Conservation (phyloP, 108 stramenopile genomes). For the Thalassiosira profunda region DNA sequence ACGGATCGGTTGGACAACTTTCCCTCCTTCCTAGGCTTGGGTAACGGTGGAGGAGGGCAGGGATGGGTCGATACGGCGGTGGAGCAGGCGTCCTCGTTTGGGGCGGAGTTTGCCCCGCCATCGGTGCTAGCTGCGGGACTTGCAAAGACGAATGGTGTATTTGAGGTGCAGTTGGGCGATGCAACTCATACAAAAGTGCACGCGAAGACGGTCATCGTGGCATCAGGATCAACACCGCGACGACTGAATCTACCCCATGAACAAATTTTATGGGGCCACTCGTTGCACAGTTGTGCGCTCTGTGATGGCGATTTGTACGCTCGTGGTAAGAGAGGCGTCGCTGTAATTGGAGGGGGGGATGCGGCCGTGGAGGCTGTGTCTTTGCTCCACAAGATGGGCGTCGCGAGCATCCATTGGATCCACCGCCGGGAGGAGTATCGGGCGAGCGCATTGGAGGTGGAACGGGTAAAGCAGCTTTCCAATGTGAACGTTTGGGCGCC, state of each 20-base stretch:
- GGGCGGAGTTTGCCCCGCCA: conserved; percentile 50
- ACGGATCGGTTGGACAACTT: conserved; percentile 61
- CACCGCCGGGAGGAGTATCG: conserved; percentile 32
- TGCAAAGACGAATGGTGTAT: background rate
- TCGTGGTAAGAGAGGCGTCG: conserved; percentile 10
- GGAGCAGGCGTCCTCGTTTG: conserved; percentile 42
- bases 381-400: conserved; percentile 17
- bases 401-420: conserved; percentile 22
- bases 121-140: conserved; percentile 30
- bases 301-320: conserved; percentile 39
- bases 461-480: conserved; percentile 7
- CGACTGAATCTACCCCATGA: conserved; percentile 31
- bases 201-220: conserved; percentile 25
- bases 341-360: conserved; percentile 49
- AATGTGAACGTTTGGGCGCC: conserved; percentile 32
- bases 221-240: conserved; percentile 28
- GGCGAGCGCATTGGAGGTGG: conserved; percentile 18
- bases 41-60: conserved; percentile 37
- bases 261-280: conserved; percentile 24
- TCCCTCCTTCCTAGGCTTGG: conserved; percentile 45
- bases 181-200: background rate
- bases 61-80: conserved; percentile 47
- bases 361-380: conserved; percentile 42
- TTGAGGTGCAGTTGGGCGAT: background rate
- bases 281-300: conserved; percentile 36